Evolutionary conservation across 495 filamentous ascomycete species (phyloP), one percentile per base, ranked within the genome.

Genomic region (Achaetomiella virescens): DNA sequence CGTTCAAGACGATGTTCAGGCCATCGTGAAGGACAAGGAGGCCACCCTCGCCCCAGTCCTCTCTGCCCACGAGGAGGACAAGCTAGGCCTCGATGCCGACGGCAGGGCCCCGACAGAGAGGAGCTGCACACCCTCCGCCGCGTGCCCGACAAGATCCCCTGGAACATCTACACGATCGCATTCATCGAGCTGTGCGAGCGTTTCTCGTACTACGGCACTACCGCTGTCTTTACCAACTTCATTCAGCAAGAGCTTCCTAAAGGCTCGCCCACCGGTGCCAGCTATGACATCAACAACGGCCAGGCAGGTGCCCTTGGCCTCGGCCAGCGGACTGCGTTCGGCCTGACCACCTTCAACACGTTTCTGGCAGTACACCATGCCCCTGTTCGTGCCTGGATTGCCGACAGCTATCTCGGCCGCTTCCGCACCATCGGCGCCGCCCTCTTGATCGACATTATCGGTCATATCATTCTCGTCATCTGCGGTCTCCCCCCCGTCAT

Each of bases 181-280:
- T 84, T 89, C 59, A 80, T 89, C 46, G 88, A 91, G 70, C 67
- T 89, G 54, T 86, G 81, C 71, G 88, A 91, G 74, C 84, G 87
- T 35, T 88, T 89, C 72, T 85, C 84, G 9, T 90, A 87, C 74
- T 90, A 90, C 65, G 88, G 87, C 51, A 87, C 84, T 14, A 86
- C 81, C 20, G 83, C 81, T 37, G 84, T 90, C 45, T 65, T 62
- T 24, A 65, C 60, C 57, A 65, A 65, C 62, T 90, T 85, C 75
- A 84, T 89, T 60, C 84, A 88, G 63, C 77, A 83, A 48, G 72
- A 78, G 36, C 78, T 87, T 17, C 85, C 85, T 2, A 33, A 38
- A 0, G 78, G 74, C 11, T 87, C 84, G 3, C 72, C 64, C 4
- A 82, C 84, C n/a, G 86, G 87, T 54, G 76, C 80, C 14, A 78